A percentile compares a stretch with the other conserved stretches of the same genome.
phyloP scores from a whole-genome alignment of 2,329 filamentous ascomycete species.

The Grosmannia huntii region DNA sequence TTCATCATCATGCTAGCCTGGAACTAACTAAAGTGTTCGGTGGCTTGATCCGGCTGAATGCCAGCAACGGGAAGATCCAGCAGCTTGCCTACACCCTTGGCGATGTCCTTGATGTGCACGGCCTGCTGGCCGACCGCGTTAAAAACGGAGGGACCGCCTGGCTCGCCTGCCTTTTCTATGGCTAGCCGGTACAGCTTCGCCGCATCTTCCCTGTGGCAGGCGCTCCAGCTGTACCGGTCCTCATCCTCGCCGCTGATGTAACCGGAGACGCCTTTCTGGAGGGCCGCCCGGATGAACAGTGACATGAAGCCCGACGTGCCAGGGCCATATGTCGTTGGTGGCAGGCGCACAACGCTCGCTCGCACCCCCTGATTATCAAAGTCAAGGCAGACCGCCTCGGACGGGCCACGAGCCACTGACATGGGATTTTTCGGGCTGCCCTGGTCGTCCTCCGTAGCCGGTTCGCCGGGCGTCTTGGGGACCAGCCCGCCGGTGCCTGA shows the following conservation, averaged over 20 bases:
- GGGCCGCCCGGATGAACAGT: slow-evolving; percentile 16
- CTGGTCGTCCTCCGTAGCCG: slow-evolving; percentile 19
- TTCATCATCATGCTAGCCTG: slow-evolving; percentile 11
- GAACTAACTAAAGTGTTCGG: slow-evolving; percentile 15
- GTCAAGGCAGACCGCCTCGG: slow-evolving; percentile 15
- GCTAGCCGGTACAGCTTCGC: slow-evolving; percentile 23
- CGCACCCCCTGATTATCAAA: slow-evolving; percentile 19
- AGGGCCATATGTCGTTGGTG: slow-evolving; percentile 25
- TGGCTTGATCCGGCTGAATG: slow-evolving; percentile 17
- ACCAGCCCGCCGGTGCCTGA: slow-evolving; percentile 21
- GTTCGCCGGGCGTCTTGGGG: not conserved
- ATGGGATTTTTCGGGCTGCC: slow-evolving; percentile 8
- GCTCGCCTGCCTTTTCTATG: slow-evolving; percentile 18
- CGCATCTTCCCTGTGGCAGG: slow-evolving; percentile 24
- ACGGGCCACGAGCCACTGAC: slow-evolving; percentile 10
- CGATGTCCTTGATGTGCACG: slow-evolving; percentile 22
- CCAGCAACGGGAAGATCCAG: slow-evolving; percentile 20
- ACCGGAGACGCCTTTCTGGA: slow-evolving; percentile 16
- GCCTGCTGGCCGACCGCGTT: slow-evolving; percentile 24
- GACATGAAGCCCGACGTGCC: slow-evolving; percentile 20
- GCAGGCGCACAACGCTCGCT: slow-evolving; percentile 22
- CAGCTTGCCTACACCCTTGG: slow-evolving; percentile 20
- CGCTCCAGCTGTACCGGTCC: slow-evolving; percentile 22
- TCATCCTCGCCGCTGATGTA: slow-evolving; percentile 25
- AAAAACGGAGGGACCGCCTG: slow-evolving; percentile 17